Conservation (phyloP, 495 filamentous ascomycete genomes). For the Xylaria venustula region DNA sequence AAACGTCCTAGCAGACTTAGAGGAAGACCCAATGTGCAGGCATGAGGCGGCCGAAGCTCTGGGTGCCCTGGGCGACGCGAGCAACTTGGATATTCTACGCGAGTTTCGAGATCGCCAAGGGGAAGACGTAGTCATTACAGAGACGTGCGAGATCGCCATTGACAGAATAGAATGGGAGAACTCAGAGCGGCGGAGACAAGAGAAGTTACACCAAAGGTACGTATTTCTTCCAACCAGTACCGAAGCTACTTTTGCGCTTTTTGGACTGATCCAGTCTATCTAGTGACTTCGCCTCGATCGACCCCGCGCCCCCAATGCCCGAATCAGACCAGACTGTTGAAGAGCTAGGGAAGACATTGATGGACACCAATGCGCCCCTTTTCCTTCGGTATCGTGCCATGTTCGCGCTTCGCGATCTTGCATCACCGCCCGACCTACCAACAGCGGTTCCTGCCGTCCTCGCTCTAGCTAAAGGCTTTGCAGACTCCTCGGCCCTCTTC, state of each 20-base stretch:
- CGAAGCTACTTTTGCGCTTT: conserved; percentile 5
- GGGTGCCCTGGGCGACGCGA: conserved; percentile 75
- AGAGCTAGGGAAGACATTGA: conserved; percentile 69
- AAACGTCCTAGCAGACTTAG: conserved; percentile 69
- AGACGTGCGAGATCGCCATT: conserved; percentile 97
- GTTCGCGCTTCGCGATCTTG: conserved; percentile 93
- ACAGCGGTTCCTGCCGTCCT: conserved; percentile 81
- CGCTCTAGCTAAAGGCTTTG: conserved; percentile 82
- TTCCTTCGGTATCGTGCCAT: conserved; percentile 96
- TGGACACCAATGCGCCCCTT: conserved; percentile 74
- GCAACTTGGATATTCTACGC: conserved; percentile 69
- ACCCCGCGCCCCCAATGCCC: conserved; percentile 87
- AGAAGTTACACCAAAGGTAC: conserved; percentile 78
- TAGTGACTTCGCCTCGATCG: conserved; percentile 92
- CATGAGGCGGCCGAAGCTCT: conserved; percentile 97
- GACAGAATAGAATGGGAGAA: conserved; percentile 93
- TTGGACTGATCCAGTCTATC: conserved; percentile 17
- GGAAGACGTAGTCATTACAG: conserved; percentile 76
- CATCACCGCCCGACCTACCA: conserved; percentile 85
- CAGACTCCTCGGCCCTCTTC: conserved; percentile 89
- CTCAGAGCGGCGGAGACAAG: conserved; percentile 64
- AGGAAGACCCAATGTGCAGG: conserved; percentile 90
- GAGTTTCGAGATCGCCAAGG: conserved; percentile 65
- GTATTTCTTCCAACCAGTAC: conserved; percentile 11
- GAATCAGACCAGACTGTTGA: conserved; percentile 63